These are phyloP conservation scores for Discostella stelligeroides DNA, from an alignment of 108 stramenopile species.

Conservation along the genomic window DNA sequence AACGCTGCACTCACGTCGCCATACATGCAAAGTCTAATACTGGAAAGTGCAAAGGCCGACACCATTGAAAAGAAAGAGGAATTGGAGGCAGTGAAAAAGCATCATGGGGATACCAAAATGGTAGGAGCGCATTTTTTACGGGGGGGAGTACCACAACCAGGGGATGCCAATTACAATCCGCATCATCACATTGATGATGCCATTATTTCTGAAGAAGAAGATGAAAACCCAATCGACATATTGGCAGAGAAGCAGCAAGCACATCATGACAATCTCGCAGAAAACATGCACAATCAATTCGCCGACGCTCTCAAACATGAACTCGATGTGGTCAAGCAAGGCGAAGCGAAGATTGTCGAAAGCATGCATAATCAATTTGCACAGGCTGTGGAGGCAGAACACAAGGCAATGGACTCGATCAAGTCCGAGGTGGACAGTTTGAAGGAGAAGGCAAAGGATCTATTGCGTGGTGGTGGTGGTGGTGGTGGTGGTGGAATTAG, in stretches of 20 bases:
- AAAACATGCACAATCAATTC: background rate
- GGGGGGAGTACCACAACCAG: conserved; percentile 30
- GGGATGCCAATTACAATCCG: conserved; percentile 54
- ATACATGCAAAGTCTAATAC: conserved; percentile 40
- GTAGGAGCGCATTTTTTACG: conserved; percentile 34
- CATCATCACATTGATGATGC: conserved; percentile 45
- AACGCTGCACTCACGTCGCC: conserved; percentile 9
- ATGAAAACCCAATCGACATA: too few relatives aligned
- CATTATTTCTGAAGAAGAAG: conserved; percentile 6
- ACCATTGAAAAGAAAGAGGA: conserved; percentile 21
- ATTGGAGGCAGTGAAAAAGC: conserved; percentile 21
- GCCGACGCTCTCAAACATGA: conserved; percentile 1
- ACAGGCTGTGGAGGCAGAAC: too few relatives aligned
- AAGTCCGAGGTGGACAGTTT: too few relatives aligned
- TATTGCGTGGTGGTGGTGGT: background rate
- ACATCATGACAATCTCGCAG: background rate
- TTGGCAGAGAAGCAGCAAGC: background rate
- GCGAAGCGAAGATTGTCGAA: conserved; percentile 14
- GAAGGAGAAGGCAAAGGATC: background rate
- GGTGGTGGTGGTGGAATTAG: background rate
- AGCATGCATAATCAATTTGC: conserved; percentile 27
- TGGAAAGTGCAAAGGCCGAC: conserved; percentile 39
- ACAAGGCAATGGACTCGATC: too few relatives aligned
- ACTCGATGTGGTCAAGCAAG: background rate
- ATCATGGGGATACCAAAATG: conserved; percentile 12